Conservation (phyloP, 2,329 filamentous ascomycete genomes). For the Beauveria sp. region DNA sequence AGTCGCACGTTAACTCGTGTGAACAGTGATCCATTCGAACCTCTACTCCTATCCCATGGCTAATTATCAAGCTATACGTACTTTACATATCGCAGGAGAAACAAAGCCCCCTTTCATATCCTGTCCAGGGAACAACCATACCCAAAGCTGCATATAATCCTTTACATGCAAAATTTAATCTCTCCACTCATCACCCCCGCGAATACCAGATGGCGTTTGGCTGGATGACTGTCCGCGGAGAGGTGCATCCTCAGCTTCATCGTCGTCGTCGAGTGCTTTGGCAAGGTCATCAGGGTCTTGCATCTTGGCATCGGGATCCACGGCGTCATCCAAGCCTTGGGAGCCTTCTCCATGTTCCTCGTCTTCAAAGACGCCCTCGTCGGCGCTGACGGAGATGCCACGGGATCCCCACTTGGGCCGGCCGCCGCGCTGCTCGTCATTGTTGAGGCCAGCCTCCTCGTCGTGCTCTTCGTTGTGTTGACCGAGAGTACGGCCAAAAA, state of each 20-base stretch:
- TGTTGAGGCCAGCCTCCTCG: slow-evolving; percentile 52
- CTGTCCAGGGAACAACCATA: neutral
- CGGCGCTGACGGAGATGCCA: slow-evolving; percentile 59
- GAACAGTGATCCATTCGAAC: neutral
- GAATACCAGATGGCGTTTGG: slow-evolving; percentile 30
- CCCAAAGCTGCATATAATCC: neutral
- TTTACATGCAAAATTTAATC: slow-evolving; percentile 21
- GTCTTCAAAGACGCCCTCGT: slow-evolving; percentile 49
- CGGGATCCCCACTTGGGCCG: slow-evolving; percentile 55
- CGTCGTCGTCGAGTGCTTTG: slow-evolving; percentile 50
- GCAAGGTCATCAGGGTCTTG: slow-evolving; percentile 59
- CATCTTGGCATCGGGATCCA: slow-evolving; percentile 59
- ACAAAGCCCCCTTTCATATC: neutral
- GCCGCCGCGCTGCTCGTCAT: slow-evolving; percentile 22
- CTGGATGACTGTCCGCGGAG: slow-evolving; percentile 20
- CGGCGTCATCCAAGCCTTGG: slow-evolving; percentile 34
- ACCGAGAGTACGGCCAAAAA: slow-evolving; percentile 57
- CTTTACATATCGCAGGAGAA: slow-evolving; percentile 2
- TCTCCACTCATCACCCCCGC: slow-evolving; percentile 40
- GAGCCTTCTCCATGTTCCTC: slow-evolving; percentile 38
- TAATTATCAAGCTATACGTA: slow-evolving; percentile 5
- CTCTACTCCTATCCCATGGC: neutral
- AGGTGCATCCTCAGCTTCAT: slow-evolving; percentile 29
- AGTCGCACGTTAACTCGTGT: neutral
- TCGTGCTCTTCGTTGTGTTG: slow-evolving; percentile 35